Conservation (phyloP, 805 yeast genomes). For the Sungouiozyma intestinalis region DNA sequence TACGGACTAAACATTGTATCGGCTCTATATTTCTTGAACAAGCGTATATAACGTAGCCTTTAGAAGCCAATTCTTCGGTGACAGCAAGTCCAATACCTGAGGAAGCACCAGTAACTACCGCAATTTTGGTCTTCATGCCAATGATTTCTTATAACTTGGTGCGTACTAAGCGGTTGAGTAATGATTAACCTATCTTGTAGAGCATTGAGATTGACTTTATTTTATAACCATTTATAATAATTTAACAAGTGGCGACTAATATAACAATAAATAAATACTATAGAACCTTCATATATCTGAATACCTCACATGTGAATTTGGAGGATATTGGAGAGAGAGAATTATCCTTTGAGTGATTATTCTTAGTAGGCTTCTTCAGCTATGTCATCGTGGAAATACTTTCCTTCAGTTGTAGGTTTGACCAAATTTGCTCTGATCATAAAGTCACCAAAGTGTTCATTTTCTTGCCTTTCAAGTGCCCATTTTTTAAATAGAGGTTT, state of each 20-base stretch:
- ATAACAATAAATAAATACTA: no score
- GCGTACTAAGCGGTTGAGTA: no score
- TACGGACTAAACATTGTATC: slow-evolving; percentile 37
- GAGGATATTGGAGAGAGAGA: not conserved
- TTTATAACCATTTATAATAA: not conserved
- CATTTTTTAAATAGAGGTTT: slow-evolving; percentile 87
- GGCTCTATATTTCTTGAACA: slow-evolving; percentile 59
- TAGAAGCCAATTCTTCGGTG: slow-evolving; percentile 35
- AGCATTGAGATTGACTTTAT: not conserved
- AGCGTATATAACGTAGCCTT: slow-evolving; percentile 51
- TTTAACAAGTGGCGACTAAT: no score
- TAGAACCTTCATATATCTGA: no score
- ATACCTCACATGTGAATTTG: no score
- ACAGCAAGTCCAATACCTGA: slow-evolving; percentile 46
- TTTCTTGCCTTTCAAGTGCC: slow-evolving; percentile 83
- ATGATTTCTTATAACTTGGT: no score
- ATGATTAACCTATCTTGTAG: no score
- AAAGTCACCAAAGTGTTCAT: slow-evolving; percentile 94
- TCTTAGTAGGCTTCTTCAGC: slow-evolving; percentile 54
- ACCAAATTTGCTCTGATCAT: slow-evolving; percentile 79
- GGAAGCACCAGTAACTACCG: slow-evolving; percentile 49
- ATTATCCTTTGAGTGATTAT: not conserved
- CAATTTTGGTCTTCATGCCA: slow-evolving; percentile 33
- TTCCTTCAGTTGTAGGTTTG: slow-evolving; percentile 82
- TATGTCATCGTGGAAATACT: slow-evolving; percentile 87